Evolutionary conservation across 805 yeast genomes (phyloP).

Genomic region (Cyberlindnera amylophila): DNA sequence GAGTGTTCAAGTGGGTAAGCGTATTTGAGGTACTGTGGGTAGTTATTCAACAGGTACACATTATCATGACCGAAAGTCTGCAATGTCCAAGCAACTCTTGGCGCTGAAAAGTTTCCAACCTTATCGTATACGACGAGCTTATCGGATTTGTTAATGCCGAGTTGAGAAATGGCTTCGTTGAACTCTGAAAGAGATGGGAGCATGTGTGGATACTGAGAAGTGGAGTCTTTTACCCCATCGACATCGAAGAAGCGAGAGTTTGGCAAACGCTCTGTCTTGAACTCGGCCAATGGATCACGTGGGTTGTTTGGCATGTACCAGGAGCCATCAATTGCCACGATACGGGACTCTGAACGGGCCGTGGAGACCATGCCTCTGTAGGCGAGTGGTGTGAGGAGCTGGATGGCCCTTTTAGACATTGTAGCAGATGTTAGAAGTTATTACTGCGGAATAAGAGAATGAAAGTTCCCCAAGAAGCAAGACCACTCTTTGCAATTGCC

Average conservation of each 20-base stretch:
- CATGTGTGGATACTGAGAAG: slow-evolving; percentile 85
- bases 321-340: slow-evolving; percentile 76
- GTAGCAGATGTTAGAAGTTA: neutral
- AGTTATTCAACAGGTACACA: slow-evolving; percentile 71
- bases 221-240: slow-evolving; percentile 57
- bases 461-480: too few species aligned
- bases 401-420: slow-evolving; percentile 27
- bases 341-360: slow-evolving; percentile 23
- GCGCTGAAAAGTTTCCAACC: slow-evolving; percentile 79
- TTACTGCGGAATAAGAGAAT: too few species aligned
- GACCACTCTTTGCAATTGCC: too few species aligned
- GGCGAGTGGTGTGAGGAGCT: slow-evolving; percentile 23
- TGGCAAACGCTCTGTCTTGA: slow-evolving; percentile 54
- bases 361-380: slow-evolving; percentile 23
- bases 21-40: slow-evolving; percentile 42
- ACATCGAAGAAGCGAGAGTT: slow-evolving; percentile 74
- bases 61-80: slow-evolving; percentile 71
- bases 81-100: slow-evolving; percentile 91
- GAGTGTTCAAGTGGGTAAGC: slow-evolving; percentile 43
- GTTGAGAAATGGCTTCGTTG: slow-evolving; percentile 43
- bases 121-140: slow-evolving; percentile 79
- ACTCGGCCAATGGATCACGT: slow-evolving; percentile 56
- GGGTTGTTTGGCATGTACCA: slow-evolving; percentile 88
- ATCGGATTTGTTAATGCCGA: slow-evolving; percentile 58
- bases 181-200: slow-evolving; percentile 62